These are phyloP conservation scores for Fusarium sp. DNA, from an alignment of 2,329 filamentous ascomycete genomes.

Conservation along the genomic window DNA sequence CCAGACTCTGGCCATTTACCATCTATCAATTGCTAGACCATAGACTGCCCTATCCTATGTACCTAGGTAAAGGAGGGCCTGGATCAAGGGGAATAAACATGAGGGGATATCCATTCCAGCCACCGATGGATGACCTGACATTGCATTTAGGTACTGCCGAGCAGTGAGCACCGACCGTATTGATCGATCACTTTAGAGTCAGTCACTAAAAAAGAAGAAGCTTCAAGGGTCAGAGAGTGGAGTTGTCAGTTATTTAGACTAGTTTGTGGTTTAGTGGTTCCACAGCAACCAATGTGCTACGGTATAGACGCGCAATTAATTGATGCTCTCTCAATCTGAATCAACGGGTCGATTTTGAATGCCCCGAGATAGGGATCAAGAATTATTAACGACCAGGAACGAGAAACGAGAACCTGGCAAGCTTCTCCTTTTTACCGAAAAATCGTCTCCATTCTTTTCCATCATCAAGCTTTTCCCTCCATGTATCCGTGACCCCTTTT, in stretches of 20 bases:
- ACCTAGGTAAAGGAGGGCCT: neutral
- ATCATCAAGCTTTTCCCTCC: conserved; percentile 24
- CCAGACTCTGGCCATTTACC: conserved; percentile 17
- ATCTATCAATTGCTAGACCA: neutral
- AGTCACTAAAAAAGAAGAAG: neutral
- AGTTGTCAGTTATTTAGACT: too few relatives aligned
- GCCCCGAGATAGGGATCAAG: neutral
- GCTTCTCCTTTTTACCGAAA: conserved; percentile 6
- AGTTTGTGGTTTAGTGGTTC: too few relatives aligned
- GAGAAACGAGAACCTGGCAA: neutral
- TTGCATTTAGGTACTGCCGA: neutral
- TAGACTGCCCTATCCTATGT: too few relatives aligned
- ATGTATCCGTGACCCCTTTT: conserved; percentile 10
- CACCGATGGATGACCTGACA: neutral
- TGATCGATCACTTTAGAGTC: conserved; percentile 10
- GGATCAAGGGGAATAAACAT: conserved; percentile 1
- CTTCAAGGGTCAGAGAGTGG: neutral
- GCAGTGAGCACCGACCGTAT: neutral
- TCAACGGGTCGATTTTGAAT: conserved; percentile 11
- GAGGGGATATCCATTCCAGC: neutral
- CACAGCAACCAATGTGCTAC: conserved; percentile 2
- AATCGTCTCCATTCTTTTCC: conserved; percentile 20
- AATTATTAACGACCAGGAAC: neutral
- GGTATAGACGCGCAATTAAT: conserved; percentile 20
- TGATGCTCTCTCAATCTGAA: conserved; percentile 9